Percentiles rank a stretch among this genome's conserved stretches.
Evolutionary conservation across 2,329 filamentous ascomycete genomes (phyloP).

Genomic region (Epichloe scottii): DNA sequence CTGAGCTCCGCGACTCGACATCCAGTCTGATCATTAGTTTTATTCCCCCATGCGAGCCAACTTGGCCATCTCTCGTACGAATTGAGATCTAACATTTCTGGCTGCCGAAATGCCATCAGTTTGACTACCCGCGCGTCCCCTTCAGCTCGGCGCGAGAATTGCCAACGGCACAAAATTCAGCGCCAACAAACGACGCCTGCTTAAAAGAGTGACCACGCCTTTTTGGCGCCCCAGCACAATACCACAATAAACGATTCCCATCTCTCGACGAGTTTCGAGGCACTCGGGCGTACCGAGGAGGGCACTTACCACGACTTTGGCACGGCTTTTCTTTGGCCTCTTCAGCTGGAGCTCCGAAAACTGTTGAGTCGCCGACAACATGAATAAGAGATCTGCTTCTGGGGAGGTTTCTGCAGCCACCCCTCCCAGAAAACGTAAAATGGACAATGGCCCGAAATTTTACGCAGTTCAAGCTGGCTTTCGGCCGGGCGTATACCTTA

Average conservation of each 20-base stretch:
- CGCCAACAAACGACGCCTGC: constrained; percentile 1
- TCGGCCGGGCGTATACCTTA: constrained; percentile 47
- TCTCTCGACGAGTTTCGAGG: background rate
- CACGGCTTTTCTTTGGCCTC: constrained; percentile 12
- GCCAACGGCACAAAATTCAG: constrained; percentile 9
- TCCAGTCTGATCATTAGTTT: background rate
- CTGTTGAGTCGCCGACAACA: constrained; percentile 10
- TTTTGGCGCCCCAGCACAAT: background rate
- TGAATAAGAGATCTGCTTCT: constrained; percentile 18
- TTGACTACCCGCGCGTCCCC: constrained; percentile 15
- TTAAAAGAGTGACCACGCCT: background rate
- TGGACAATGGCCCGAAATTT: constrained; percentile 39
- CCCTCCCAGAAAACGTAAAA: constrained; percentile 34
- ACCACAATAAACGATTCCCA: background rate
- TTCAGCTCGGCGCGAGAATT: constrained; percentile 14
- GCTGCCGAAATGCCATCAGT: constrained; percentile 13
- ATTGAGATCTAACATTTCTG: background rate
- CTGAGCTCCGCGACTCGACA: background rate
- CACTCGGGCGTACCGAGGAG: background rate
- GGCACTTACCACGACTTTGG: background rate
- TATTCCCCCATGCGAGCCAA: background rate
- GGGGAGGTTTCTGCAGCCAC: constrained; percentile 7
- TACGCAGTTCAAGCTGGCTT: constrained; percentile 50
- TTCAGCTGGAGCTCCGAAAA: constrained; percentile 2
- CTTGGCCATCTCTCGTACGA: background rate